These are phyloP conservation scores for Ramaria sp. DNA, from an alignment of 768 basidiomycete species.

Conservation along the genomic window DNA sequence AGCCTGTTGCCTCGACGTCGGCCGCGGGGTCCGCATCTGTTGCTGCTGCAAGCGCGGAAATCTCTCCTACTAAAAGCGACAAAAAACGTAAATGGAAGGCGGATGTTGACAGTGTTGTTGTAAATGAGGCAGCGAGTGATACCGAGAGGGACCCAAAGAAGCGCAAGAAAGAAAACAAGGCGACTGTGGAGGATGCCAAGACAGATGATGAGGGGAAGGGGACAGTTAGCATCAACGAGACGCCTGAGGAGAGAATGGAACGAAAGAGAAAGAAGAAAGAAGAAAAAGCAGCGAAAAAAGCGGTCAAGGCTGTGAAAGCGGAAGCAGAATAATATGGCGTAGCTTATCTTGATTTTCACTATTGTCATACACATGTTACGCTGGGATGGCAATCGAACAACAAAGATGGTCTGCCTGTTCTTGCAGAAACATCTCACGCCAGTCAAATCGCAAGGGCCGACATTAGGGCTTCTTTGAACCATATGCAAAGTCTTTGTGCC, in stretches of 20 bases:
- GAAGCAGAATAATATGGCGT: neutral
- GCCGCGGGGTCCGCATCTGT: conserved; percentile 16
- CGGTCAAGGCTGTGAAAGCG: conserved; percentile 13
- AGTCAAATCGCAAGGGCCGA: too few relatives aligned
- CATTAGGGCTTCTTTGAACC: too few relatives aligned
- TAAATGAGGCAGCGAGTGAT: conserved; percentile 6
- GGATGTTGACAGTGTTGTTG: conserved; percentile 11
- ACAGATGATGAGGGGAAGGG: conserved; percentile 23
- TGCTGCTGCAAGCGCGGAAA: conserved; percentile 20
- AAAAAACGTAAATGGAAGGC: conserved; percentile 70
- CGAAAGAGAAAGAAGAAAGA: conserved; percentile 49
- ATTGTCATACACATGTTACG: too few relatives aligned
- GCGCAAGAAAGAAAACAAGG: conserved; percentile 33
- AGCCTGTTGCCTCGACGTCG: conserved; percentile 9
- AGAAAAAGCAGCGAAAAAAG: conserved; percentile 16
- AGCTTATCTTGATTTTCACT: neutral
- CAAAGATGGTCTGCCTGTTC: too few relatives aligned
- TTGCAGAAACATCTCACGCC: too few relatives aligned
- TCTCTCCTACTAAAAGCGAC: conserved; percentile 34
- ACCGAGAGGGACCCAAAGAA: conserved; percentile 17
- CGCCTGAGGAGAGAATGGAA: conserved; percentile 36
- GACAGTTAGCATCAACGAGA: conserved; percentile 26
- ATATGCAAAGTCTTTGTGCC: too few relatives aligned
- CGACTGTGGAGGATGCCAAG: conserved; percentile 36
- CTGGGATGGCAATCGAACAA: too few relatives aligned